Base-by-base conservation (phyloP, 2,329 filamentous ascomycete genomes). In the Fusarium humuli region DNA sequence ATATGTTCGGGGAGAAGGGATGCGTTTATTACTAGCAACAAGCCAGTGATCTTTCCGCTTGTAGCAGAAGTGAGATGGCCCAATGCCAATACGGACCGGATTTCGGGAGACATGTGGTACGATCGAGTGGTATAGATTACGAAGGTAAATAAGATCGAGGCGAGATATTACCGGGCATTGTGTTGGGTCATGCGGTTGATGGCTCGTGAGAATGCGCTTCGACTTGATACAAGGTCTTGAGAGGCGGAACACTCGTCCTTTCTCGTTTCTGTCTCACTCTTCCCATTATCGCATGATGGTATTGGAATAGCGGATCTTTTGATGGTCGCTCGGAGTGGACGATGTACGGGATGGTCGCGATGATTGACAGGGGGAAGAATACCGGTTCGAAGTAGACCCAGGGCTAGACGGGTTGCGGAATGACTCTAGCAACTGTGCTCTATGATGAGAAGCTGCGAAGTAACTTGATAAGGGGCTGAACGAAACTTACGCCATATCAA, bases 121-220 rank as follows among this genome's bases (percentile, higher is more conserved):
- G 34, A 4, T 37, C 34, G 34, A 37, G 18, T 4, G 10, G 34
- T 2, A 37, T n/a, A 4, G 18, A 37, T 12, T 37, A 4, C 10
- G 0, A n/a, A 4, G 3, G 3, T 12, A 11, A 12, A 7, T 2
- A 2, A 6, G 34, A 37, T 37, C 16, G 3, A n/a, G 6, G 16
- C 2, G 5, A n/a, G 11, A 11, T n/a, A 4, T 11, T 5, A n/a
- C 6, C 18, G 16, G 16, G 9, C 0, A 37, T 11, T n/a, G 2
- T 37, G 2, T 1, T 2, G 5, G 6, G 18, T 2, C 34, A n/a
- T 37, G 34, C 2, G 34, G 11, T 11, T 37, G 34, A 37, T n/a
- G 11, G 34, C 16, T 37, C 16, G 16, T n/a, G 9, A 37, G 34
- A n/a, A n/a, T 37, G 34, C 10, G 9, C 16, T 11, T 37, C 16